These are phyloP conservation scores for Pleurotus giganteus DNA, from an alignment of 768 basidiomycete species.

Conservation along the genomic window DNA sequence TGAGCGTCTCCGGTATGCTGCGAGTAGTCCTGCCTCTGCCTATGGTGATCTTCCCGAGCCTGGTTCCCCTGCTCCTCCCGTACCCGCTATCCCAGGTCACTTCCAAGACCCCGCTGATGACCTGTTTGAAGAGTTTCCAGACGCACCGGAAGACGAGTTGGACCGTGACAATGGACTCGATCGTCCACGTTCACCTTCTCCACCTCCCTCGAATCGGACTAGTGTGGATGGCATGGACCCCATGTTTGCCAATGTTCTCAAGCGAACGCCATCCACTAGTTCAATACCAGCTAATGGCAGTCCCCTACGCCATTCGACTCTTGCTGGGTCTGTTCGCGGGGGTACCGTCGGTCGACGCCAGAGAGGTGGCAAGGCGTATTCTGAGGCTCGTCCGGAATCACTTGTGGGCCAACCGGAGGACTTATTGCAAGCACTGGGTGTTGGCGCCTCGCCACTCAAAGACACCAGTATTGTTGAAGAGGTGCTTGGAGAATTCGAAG, in stretches of 20 bases:
- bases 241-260: slow-evolving; percentile 74
- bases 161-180: slow-evolving; percentile 25
- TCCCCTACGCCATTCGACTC: slow-evolving; percentile 59
- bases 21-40: slow-evolving; percentile 47
- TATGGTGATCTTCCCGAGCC: slow-evolving; percentile 33
- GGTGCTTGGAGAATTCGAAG: slow-evolving; percentile 35
- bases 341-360: slow-evolving; percentile 50
- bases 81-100: slow-evolving; percentile 38
- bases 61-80: slow-evolving; percentile 34
- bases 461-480: slow-evolving; percentile 35
- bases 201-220: slow-evolving; percentile 53
- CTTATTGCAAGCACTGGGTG: slow-evolving; percentile 62
- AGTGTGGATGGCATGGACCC: slow-evolving; percentile 90
- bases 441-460: slow-evolving; percentile 43
- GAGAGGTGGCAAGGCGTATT: slow-evolving; percentile 67
- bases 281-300: slow-evolving; percentile 46
- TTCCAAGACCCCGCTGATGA: slow-evolving; percentile 32
- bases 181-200: slow-evolving; percentile 38
- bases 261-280: slow-evolving; percentile 48
- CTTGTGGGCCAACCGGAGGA: slow-evolving; percentile 72
- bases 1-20: slow-evolving; percentile 60
- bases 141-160: slow-evolving; percentile 32
- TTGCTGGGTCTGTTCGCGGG: slow-evolving; percentile 49
- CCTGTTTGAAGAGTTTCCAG: background rate
- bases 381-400: slow-evolving; percentile 67